phyloP scores from a whole-genome alignment of 495 filamentous ascomycete genomes.

The Neurospora sp. region DNA sequence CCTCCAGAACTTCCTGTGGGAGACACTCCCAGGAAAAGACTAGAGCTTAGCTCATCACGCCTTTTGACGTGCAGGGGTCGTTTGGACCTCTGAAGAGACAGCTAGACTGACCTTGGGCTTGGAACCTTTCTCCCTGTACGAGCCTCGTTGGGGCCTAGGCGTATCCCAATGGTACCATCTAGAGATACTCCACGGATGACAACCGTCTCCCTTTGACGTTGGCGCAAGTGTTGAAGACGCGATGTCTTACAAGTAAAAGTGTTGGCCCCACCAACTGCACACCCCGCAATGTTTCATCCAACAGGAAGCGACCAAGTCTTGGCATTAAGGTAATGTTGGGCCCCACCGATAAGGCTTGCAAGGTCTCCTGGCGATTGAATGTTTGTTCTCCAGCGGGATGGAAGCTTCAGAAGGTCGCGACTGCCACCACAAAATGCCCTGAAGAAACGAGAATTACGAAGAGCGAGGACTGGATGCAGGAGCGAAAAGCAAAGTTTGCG shows the following conservation, averaged over 20 bases:
- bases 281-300: not conserved
- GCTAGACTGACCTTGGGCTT: too few species aligned
- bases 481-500: not conserved
- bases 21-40: not conserved
- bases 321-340: not conserved
- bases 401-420: not conserved
- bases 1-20: not conserved
- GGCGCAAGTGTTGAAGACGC: not conserved
- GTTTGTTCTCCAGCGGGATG: not conserved
- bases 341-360: not conserved
- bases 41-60: not conserved
- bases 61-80: not conserved
- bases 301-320: not conserved
- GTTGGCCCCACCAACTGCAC: not conserved
- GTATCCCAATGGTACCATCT: too few species aligned
- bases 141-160: too few species aligned
- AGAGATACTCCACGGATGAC: too few species aligned
- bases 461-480: not conserved
- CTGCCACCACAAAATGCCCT: not conserved
- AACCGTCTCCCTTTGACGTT: not conserved
- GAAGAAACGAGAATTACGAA: not conserved
- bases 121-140: not conserved
- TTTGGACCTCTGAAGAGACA: not conserved
- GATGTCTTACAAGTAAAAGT: not conserved
- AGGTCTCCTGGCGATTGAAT: not conserved